Percentiles rank a stretch among this genome's conserved stretches.
Conservation (phyloP, 2,329 filamentous ascomycete species). For the Orbilia blumenaviensis region DNA sequence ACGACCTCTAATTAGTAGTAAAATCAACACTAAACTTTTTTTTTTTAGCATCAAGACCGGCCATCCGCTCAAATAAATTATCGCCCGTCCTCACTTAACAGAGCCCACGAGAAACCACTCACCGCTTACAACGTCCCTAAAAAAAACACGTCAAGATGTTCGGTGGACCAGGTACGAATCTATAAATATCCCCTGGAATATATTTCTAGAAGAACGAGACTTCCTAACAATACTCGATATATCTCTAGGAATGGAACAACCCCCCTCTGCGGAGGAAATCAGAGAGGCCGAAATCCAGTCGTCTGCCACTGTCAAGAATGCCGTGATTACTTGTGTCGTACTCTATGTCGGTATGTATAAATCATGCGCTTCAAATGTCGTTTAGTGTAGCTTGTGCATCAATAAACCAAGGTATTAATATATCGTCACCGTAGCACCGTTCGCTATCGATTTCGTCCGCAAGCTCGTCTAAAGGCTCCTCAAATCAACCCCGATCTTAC, state of each 20-base stretch:
- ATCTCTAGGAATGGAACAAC: constrained; percentile 70
- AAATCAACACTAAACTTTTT: constrained; percentile 35
- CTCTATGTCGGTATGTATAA: constrained; percentile 78
- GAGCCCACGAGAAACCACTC: neutral
- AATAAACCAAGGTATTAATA: too few relatives aligned
- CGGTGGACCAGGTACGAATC: constrained; percentile 48
- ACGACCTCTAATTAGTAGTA: too few relatives aligned
- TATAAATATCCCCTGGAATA: too few relatives aligned
- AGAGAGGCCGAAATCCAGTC: constrained; percentile 73
- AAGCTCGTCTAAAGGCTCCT: constrained; percentile 66
- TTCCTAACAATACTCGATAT: constrained; percentile 58
- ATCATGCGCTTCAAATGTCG: neutral
- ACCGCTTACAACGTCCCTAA: neutral
- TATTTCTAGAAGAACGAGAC: too few relatives aligned
- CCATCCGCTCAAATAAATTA: neutral
- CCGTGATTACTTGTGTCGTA: constrained; percentile 71
- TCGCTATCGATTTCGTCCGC: constrained; percentile 67
- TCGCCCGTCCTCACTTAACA: too few relatives aligned
- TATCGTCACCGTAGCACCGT: constrained; percentile 64
- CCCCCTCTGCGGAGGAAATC: constrained; percentile 75
- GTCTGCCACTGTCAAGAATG: constrained; percentile 72
- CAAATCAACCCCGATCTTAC: too few relatives aligned
- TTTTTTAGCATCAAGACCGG: constrained; percentile 9
- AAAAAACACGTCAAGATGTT: constrained; percentile 54
- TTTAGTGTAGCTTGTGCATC: neutral